phyloP scores from a whole-genome alignment of 768 basidiomycete species.

The Kwoniella europaea region DNA sequence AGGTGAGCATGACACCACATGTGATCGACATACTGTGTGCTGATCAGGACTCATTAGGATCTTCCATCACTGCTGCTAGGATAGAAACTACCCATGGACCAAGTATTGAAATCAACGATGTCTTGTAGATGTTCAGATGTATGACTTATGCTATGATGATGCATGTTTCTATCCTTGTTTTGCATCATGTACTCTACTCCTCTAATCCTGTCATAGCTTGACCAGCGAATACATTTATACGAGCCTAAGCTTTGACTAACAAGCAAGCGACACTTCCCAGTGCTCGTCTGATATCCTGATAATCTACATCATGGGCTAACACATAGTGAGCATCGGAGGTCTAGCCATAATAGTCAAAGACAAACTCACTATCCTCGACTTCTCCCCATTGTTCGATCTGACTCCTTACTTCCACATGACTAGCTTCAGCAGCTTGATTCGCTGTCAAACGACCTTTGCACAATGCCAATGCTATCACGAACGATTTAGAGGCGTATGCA shows the following conservation, averaged over 20 bases:
- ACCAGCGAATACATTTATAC: background rate
- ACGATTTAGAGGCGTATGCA: conserved; percentile 86
- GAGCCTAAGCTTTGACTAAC: conserved; percentile 52
- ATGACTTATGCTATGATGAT: background rate
- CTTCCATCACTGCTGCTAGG: conserved; percentile 76
- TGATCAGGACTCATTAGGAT: conserved; percentile 62
- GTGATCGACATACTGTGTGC: background rate
- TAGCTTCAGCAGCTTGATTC: conserved; percentile 81
- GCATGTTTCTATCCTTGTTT: background rate
- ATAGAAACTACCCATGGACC: conserved; percentile 86
- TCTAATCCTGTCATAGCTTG: background rate
- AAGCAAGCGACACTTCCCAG: conserved; percentile 79
- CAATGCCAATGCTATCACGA: conserved; percentile 83
- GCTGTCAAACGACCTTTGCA: conserved; percentile 75
- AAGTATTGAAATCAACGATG: conserved; percentile 83
- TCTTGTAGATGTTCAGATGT: conserved; percentile 23
- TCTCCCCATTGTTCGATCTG: conserved; percentile 99
- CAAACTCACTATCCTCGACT: conserved; percentile 92
- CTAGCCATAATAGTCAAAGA: background rate
- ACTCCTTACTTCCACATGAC: conserved; percentile 90
- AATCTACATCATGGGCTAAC: conserved; percentile 95
- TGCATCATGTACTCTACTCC: background rate
- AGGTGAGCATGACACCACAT: conserved; percentile 50
- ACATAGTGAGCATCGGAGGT: background rate
- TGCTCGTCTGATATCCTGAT: conserved; percentile 86